Evolutionary conservation across 202 grass and related monocot genomes (phyloP).

Genomic region (Hordeum pubiflorum): DNA sequence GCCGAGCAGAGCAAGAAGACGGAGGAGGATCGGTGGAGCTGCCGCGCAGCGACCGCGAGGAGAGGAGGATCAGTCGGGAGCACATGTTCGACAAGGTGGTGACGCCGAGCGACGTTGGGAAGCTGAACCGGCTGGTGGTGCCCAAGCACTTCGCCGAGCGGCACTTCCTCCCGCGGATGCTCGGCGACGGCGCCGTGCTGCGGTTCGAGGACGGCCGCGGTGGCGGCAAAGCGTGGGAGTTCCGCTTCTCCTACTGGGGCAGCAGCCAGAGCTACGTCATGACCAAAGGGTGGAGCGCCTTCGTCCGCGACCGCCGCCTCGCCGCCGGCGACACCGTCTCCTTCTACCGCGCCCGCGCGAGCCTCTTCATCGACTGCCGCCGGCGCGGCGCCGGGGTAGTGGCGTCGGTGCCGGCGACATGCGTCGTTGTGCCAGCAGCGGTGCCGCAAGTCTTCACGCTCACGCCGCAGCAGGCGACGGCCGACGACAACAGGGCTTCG

Average conservation of each 20-base stretch:
- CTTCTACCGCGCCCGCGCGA: background rate
- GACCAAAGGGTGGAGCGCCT: background rate
- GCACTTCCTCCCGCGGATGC: background rate
- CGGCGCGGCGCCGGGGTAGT: background rate
- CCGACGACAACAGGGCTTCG: background rate
- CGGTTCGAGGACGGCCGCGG: background rate
- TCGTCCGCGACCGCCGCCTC: background rate
- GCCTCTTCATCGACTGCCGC: background rate
- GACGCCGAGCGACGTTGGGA: conserved; percentile 6
- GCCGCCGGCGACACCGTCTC: background rate
- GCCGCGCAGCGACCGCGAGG: background rate
- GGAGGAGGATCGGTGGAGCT: background rate
- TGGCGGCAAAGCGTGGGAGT: background rate
- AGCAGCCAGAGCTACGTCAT: background rate
- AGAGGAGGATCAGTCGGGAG: background rate
- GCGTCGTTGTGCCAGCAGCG: background rate
- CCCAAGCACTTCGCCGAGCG: background rate
- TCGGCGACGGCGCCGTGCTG: background rate
- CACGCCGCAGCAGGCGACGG: background rate
- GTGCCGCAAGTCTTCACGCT: background rate
- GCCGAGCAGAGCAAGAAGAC: background rate
- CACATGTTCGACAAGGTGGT: conserved; percentile 8
- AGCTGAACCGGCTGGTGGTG: conserved; percentile 5
- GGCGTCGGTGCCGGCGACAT: background rate
- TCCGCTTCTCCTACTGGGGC: background rate